Conservation (phyloP, 495 filamentous ascomycete genomes). For the Penicillium lagena region DNA sequence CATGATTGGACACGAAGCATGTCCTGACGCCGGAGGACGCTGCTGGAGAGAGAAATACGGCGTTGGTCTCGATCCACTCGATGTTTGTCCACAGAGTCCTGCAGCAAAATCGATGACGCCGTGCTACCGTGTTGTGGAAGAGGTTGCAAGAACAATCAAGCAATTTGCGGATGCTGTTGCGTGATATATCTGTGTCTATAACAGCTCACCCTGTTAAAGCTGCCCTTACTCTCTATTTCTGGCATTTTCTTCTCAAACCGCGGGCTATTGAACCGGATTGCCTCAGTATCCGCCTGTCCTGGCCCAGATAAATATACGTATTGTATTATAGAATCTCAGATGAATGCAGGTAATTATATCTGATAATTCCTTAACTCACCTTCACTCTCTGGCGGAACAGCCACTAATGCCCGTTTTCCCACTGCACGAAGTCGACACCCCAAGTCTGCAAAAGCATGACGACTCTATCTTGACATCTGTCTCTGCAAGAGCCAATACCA, state of each 20-base stretch:
- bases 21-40: slow-evolving; percentile 10
- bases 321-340: too few species aligned
- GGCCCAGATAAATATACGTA: too few species aligned
- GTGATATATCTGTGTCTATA: slow-evolving; percentile 1
- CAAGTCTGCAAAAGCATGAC: slow-evolving; percentile 48
- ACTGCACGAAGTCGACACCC: too few species aligned
- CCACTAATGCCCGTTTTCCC: too few species aligned
- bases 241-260: too few species aligned
- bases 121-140: slow-evolving; percentile 23
- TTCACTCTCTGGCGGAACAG: too few species aligned
- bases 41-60: slow-evolving; percentile 16
- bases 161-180: slow-evolving; percentile 11
- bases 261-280: too few species aligned
- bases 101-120: slow-evolving; percentile 12
- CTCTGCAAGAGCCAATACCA: slow-evolving; percentile 41
- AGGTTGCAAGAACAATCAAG: slow-evolving; percentile 17
- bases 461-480: slow-evolving; percentile 50
- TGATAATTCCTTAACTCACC: too few species aligned
- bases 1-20: slow-evolving; percentile 17
- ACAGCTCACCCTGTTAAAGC: too few species aligned
- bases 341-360: too few species aligned
- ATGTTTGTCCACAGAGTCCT: slow-evolving; percentile 19
- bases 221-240: too few species aligned
- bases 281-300: too few species aligned
- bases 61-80: slow-evolving; percentile 15